These are phyloP conservation scores for Paecilomyces sp. DNA, from an alignment of 2,329 filamentous ascomycete species.

Conservation along the genomic window DNA sequence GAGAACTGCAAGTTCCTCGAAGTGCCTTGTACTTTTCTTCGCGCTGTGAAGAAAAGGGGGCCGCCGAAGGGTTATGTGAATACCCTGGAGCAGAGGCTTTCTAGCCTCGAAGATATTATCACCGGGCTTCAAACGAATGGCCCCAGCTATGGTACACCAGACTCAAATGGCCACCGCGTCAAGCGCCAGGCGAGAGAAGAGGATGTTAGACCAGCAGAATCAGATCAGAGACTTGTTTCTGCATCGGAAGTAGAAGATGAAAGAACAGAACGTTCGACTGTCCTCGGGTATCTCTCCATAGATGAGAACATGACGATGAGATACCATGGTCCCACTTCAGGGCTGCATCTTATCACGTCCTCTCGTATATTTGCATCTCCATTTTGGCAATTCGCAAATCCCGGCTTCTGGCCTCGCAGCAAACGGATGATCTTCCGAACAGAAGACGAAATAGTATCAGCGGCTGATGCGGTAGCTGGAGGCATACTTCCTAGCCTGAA, in stretches of 20 bases:
- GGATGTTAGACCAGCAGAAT: neutral
- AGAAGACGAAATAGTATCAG: conserved; percentile 6
- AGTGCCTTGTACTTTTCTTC: conserved; percentile 6
- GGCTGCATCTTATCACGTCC: conserved; percentile 4
- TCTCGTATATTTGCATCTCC: conserved; percentile 7
- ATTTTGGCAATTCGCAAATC: conserved; percentile 8
- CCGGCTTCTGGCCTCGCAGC: conserved; percentile 7
- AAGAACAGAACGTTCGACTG: conserved; percentile 5
- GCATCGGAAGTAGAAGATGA: neutral
- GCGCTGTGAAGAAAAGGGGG: conserved; percentile 5
- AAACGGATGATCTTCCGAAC: conserved; percentile 6
- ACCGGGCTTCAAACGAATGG: conserved; percentile 1
- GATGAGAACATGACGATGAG: conserved; percentile 9
- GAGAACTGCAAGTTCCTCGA: conserved; percentile 6
- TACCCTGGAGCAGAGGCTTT: conserved; percentile 5
- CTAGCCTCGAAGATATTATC: conserved; percentile 3
- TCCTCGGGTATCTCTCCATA: conserved; percentile 5
- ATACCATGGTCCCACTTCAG: conserved; percentile 7
- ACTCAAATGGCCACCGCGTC: neutral
- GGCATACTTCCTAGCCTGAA: conserved; percentile 6
- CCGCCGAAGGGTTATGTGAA: conserved; percentile 8
- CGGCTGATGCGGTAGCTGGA: conserved; percentile 5
- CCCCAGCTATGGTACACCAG: neutral
- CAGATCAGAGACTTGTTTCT: neutral
- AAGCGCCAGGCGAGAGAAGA: neutral